These are phyloP conservation scores for Saitozyma podzolica DNA, from an alignment of 768 basidiomycete species.

Conservation along the genomic window DNA sequence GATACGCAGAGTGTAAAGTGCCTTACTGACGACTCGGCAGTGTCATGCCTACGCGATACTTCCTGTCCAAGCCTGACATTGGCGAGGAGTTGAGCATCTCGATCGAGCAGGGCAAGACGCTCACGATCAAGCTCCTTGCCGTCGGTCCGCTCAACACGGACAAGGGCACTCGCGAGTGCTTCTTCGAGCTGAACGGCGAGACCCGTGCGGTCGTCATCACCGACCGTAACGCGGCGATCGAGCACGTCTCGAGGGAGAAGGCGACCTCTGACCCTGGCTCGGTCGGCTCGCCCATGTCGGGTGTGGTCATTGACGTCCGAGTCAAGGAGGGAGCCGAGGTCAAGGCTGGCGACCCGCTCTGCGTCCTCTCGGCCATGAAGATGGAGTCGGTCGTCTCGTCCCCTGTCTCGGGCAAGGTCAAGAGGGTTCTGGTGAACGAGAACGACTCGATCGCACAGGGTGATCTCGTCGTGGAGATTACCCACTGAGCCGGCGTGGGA, in stretches of 20 bases:
- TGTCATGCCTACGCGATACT: constrained; percentile 93
- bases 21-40: constrained; percentile 55
- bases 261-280: constrained; percentile 90
- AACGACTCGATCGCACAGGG: constrained; percentile 95
- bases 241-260: constrained; percentile 91
- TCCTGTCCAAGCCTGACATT: constrained; percentile 84
- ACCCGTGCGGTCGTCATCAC: constrained; percentile 92
- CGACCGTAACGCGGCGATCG: constrained; percentile 95
- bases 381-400: constrained; percentile 98
- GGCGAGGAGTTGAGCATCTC: constrained; percentile 97
- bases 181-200: constrained; percentile 99
- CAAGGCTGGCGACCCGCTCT: constrained; percentile 95
- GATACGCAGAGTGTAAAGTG: not conserved
- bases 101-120: constrained; percentile 81
- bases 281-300: constrained; percentile 91
- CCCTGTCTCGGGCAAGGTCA: constrained; percentile 93
- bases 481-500: constrained; percentile 55
- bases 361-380: constrained; percentile 98
- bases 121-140: constrained; percentile 94
- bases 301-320: constrained; percentile 95
- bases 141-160: constrained; percentile 89
- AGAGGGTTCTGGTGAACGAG: constrained; percentile 86
- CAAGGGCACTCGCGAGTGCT: constrained; percentile 89
- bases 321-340: constrained; percentile 98
- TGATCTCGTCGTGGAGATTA: constrained; percentile 85